Base-by-base conservation (phyloP, 1,284 basidiomycete genomes). In the Ceratobasidium sp. region DNA sequence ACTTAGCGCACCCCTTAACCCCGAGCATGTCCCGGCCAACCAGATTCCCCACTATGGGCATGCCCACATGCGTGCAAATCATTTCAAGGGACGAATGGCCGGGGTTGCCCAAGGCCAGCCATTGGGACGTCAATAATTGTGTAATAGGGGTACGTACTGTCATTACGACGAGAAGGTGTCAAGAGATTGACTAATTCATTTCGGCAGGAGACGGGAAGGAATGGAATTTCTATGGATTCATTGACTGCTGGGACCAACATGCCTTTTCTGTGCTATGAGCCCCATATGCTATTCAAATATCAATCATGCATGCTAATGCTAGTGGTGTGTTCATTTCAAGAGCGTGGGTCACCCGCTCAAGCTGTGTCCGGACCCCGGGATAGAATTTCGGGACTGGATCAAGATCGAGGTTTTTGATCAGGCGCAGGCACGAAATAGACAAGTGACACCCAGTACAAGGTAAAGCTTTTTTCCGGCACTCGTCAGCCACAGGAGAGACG, bases 221-320 rank as follows among this genome's bases (percentile, higher is more conserved):
- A 29, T 37, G 11, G 58, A 1, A 5, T 39, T 61, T 24, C 24
- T 29, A 53, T 24, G 27, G 19, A 29, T 53, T 53, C 27, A 11
- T 27, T 29, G 9, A 29, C 1, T 11, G 37, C 19, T 61, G 58
- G 58, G 13, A 41, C 58, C 6, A 19, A 61, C 19, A 61, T 41
- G 22, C 58, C 58, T 61, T 11, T 61, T 61, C n/a, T 41, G 58
- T 9, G 2, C 14, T 61, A 37, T 61, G 37, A 61, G 6, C 37
- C 22, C 58, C 58, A 37, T 61, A 24, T 19, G n/a, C 8, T n/a
- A 24, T 61, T 61, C 58, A 61, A 61, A 61, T 61, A 31, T 31
- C 58, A 41, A 61, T 27, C 58, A 61, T 22, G 37, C 24, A 39
- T 61, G 37, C 14, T 29, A 39, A 16, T 14, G 14, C 5, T 41